Evolutionary conservation across 352 stramenopile species (phyloP).

Genomic region (Peronospora belbahrii): DNA sequence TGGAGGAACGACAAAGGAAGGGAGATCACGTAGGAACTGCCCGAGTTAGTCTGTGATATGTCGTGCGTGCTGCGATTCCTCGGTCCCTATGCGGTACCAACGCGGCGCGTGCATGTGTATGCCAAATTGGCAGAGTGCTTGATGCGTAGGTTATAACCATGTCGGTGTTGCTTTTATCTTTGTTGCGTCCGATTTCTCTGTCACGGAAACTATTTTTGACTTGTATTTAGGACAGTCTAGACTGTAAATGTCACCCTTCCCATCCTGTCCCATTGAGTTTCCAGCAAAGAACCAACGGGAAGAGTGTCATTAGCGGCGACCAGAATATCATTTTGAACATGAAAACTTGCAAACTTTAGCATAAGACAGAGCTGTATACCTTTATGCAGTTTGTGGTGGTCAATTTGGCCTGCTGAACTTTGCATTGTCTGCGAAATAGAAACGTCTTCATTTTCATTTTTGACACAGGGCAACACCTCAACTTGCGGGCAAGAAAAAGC

Average conservation of each 20-base stretch:
- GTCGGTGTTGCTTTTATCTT: neutral
- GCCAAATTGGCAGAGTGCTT: constrained; percentile 1
- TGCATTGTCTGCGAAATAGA: neutral
- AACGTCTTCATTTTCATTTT: constrained; percentile 19
- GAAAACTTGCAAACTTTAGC: neutral
- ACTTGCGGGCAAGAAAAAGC: constrained; percentile 7
- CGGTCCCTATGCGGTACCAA: neutral
- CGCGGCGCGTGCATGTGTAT: constrained; percentile 1
- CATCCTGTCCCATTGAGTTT: constrained; percentile 22
- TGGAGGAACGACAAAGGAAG: constrained; percentile 28
- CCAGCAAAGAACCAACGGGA: constrained; percentile 5
- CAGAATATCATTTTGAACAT: neutral
- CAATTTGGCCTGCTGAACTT: neutral
- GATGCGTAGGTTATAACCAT: constrained; percentile 15
- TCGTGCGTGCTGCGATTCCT: constrained; percentile 10
- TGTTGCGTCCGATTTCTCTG: neutral
- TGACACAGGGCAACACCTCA: constrained; percentile 1
- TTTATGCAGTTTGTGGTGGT: constrained; percentile 5
- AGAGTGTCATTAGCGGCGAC: neutral
- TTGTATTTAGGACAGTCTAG: constrained; percentile 12
- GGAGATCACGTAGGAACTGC: constrained; percentile 29
- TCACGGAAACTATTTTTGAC: constrained; percentile 12
- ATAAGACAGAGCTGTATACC: neutral
- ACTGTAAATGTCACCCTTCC: constrained; percentile 16
- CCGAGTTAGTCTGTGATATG: constrained; percentile 25